Base-by-base conservation (phyloP, 129 eudicot species). In the Lactuca sativa region DNA sequence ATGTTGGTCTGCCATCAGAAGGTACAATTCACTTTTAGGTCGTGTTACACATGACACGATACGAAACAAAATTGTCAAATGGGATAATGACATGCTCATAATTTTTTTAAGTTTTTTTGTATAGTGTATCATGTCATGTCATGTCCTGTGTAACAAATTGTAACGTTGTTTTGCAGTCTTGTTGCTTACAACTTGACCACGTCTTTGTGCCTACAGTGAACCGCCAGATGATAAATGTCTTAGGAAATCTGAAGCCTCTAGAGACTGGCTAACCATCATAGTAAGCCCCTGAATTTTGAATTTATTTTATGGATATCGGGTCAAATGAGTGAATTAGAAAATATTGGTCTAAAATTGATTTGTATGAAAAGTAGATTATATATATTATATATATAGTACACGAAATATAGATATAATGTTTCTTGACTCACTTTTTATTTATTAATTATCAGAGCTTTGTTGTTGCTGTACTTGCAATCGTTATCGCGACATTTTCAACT, bases 1-100 rank as follows among this genome's bases (percentile, higher is more conserved):
- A 56, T 90, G 96, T 71, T 90, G 96, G 96, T 90, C 95, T n/a
- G 96, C 96, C 12, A 82, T 90, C 43, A 84, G 96, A 86, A 90
- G 96, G 96, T 60, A 82, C 31, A 4, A 11, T 10, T 47, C 52
- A 12, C 9, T 10, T 64, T 64, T 64, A 55, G 17, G 11, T 9
- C 2, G 5, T 47, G 5, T 47, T 47, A 47, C 52, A 47, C 52
- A 47, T 40, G 44, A 40, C 8, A 44, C 2, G 52, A 47, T 14
- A 47, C 5, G n/a, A 11, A 47, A 36, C 12, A 47, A 12, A 47
- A 11, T 47, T 9, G 12, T 43, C 15, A 47, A 3, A 47, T 47
- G 5, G 6, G 38, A 43, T 13, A 8, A 3, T 36, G 38, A 25
- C 6, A 4, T 9, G 49, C 49, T 43, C 5, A 8, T 3, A 43